Evolutionary conservation across 805 yeast species (phyloP).

Genomic region (Candida piceae): DNA sequence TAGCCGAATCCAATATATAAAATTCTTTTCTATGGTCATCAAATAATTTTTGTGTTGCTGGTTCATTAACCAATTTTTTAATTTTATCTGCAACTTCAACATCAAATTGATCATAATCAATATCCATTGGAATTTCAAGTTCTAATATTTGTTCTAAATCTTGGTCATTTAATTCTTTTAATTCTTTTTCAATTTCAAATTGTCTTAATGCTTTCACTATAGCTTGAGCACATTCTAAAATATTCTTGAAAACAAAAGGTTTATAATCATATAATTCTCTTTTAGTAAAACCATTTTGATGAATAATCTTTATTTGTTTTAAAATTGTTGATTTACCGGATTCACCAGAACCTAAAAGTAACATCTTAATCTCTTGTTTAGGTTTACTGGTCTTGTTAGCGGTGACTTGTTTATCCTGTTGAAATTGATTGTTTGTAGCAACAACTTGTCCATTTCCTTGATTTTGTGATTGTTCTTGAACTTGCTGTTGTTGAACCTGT

Average conservation of each 20-base stretch:
- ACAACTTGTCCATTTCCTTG: too few relatives aligned
- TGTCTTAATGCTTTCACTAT: constrained; percentile 62
- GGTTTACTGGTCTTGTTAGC: constrained; percentile 7
- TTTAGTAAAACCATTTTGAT: constrained; percentile 64
- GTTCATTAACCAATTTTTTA: constrained; percentile 47
- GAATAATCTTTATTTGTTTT: constrained; percentile 76
- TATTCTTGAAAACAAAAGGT: constrained; percentile 73
- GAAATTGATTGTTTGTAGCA: background rate
- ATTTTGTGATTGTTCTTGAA: too few relatives aligned
- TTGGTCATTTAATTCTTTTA: constrained; percentile 28
- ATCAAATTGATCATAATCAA: constrained; percentile 46
- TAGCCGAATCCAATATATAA: constrained; percentile 81
- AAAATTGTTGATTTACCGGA: constrained; percentile 77
- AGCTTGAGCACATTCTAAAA: constrained; percentile 70
- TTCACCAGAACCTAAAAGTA: constrained; percentile 85
- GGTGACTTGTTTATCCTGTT: background rate
- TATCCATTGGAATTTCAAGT: constrained; percentile 48
- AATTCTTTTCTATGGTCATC: constrained; percentile 61
- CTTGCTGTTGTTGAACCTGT: constrained; percentile 1
- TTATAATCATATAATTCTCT: constrained; percentile 71
- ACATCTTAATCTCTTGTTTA: constrained; percentile 59
- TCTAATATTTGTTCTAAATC: constrained; percentile 42
- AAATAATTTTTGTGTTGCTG: constrained; percentile 53
- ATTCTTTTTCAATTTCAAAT: constrained; percentile 34
- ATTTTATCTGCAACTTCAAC: constrained; percentile 44